These are phyloP conservation scores for Brettanomyces anomalus DNA, from an alignment of 805 yeast genomes.

Conservation along the genomic window DNA sequence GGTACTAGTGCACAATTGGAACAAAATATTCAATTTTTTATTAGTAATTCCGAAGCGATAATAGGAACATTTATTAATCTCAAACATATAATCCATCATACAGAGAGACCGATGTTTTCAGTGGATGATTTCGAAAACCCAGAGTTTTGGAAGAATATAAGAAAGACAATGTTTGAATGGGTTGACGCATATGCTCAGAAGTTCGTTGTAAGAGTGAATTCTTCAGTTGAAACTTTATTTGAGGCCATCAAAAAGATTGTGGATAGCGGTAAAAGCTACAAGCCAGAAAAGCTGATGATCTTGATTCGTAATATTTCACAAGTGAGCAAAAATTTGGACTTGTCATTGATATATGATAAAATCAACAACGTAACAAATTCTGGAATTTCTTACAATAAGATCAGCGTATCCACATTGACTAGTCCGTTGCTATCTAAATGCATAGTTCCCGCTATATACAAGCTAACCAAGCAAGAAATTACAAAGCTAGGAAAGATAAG, in stretches of 20 bases:
- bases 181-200: constrained; percentile 12
- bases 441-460: not conserved
- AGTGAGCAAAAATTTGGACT: constrained; percentile 15
- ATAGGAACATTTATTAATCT: constrained; percentile 15
- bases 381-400: not conserved
- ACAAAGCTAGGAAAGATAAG: not conserved
- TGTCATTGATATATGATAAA: constrained; percentile 7
- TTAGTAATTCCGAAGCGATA: constrained; percentile 5
- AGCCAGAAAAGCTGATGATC: not conserved
- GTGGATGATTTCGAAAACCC: constrained; percentile 28
- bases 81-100: constrained; percentile 9
- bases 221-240: constrained; percentile 6
- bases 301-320: constrained; percentile 18
- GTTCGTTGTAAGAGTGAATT: constrained; percentile 9
- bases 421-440: constrained; percentile 6
- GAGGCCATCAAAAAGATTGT: constrained; percentile 10
- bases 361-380: constrained; percentile 2
- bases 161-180: constrained; percentile 7
- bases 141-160: constrained; percentile 19
- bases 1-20: not conserved
- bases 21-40: constrained; percentile 9
- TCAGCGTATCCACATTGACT: constrained; percentile 9
- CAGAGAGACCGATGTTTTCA: constrained; percentile 25
- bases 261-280: not conserved
- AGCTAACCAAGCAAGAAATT: not conserved